Conservation (phyloP, 768 basidiomycete species). For the Rhodotorula taiwanensis region DNA sequence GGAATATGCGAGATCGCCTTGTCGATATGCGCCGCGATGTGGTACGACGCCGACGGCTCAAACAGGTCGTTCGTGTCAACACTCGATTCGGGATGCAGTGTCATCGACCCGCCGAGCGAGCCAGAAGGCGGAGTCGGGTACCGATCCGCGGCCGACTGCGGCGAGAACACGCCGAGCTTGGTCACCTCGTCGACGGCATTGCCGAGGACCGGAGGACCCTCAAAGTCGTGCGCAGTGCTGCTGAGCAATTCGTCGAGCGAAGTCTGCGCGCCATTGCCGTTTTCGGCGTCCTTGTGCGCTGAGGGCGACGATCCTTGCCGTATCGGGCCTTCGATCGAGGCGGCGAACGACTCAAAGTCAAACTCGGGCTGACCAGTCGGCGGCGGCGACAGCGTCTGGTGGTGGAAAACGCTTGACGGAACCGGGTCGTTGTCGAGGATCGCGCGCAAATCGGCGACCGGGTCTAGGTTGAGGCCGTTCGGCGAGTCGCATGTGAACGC, state of each 20-base stretch:
- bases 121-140: conserved; percentile 29
- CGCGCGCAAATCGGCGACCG: conserved; percentile 22
- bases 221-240: not conserved
- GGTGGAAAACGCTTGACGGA: conserved; percentile 5
- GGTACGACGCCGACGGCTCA: not conserved
- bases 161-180: not conserved
- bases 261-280: not conserved
- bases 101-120: not conserved
- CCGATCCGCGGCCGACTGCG: not conserved
- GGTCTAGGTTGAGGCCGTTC: conserved; percentile 10
- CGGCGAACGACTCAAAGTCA: conserved; percentile 27
- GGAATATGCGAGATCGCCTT: not conserved
- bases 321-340: conserved; percentile 26
- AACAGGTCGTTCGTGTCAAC: not conserved
- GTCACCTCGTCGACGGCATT: not conserved
- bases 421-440: conserved; percentile 35
- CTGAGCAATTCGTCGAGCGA: conserved; percentile 18
- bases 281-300: not conserved
- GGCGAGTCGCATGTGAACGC: conserved; percentile 28
- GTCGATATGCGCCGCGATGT: conserved; percentile 12
- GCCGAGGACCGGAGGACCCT: not conserved
- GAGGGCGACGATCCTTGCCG: not conserved
- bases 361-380: conserved; percentile 3
- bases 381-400: not conserved
- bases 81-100: not conserved